Evolutionary conservation across 306 rosid genomes (phyloP), one percentile per base, ranked within the genome.

Genomic region (Vigna hirtella): DNA sequence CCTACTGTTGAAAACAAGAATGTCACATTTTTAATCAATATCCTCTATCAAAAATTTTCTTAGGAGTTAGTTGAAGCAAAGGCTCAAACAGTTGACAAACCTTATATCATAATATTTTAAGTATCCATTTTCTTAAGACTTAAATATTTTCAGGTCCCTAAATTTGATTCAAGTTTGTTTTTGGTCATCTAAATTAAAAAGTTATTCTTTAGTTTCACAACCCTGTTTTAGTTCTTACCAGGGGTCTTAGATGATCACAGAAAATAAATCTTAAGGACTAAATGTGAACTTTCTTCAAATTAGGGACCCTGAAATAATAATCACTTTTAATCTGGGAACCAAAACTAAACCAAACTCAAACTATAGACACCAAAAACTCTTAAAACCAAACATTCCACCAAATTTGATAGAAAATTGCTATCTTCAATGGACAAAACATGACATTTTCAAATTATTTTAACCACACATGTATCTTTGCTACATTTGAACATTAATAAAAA

Each of bases 21-120:
- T 79, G 59, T 74, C 78, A 74, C 72, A 70, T 70, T 57, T 79
- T 75, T 71, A 22, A 70, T 77, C 49, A 65, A 26, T 16, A 74
- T 34, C 66, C 71, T 24, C 69, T 16, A 57, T 49, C 69, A 74
- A 71, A 77, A 49, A 11, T 26, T 28, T 77, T 36, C 26, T 61
- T 32, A 59, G 32, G 49, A 4, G 72, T 50, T 6, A 16, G 55
- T 15, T 67, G 48, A 72, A 61, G 63, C 48, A 76, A 42, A 51
- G 52, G 16, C 74, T 63, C 59, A 67, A 66, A 67, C 66, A 84
- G 20, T 26, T 16, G 30, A 51, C 69, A 72, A 71, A 59, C 53
- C 18, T 42, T 51, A 26, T 7, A 43, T 43, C 81, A 66, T 43
- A 58, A 13, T 47, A 47, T 57, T 62, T 15, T 5, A 11, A 52